Percentiles rank a stretch among this genome's conserved stretches.
Conservation (phyloP, 495 filamentous ascomycete genomes). For the Aspergillus sparsus region DNA sequence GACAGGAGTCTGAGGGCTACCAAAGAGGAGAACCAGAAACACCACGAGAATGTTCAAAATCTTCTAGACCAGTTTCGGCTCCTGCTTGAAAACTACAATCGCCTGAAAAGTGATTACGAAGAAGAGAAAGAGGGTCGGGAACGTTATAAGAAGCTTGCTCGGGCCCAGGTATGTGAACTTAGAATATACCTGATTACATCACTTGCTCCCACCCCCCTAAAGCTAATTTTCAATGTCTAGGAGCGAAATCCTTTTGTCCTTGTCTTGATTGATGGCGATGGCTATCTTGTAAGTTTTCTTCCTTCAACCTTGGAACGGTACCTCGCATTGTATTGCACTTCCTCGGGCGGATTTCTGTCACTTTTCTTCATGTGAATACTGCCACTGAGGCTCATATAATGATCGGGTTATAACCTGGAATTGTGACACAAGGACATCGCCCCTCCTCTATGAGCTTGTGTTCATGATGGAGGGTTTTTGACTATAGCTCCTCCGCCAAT, state of each 20-base stretch:
- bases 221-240: slow-evolving; percentile 23
- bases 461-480: too few relatives aligned
- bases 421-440: too few relatives aligned
- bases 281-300: slow-evolving; percentile 45
- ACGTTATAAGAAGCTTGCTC: slow-evolving; percentile 54
- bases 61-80: slow-evolving; percentile 41
- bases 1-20: slow-evolving; percentile 31
- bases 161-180: slow-evolving; percentile 42
- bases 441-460: too few relatives aligned
- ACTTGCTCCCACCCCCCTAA: neutral
- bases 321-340: neutral
- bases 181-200: neutral
- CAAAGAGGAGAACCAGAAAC: slow-evolving; percentile 33
- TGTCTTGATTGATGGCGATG: slow-evolving; percentile 63
- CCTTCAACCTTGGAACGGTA: neutral
- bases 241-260: slow-evolving; percentile 61
- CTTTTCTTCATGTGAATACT: too few relatives aligned
- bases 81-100: slow-evolving; percentile 52
- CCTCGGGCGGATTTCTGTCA: too few relatives aligned
- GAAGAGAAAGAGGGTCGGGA: slow-evolving; percentile 56
- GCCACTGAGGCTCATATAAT: too few relatives aligned
- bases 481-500: too few relatives aligned
- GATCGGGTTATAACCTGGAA: too few relatives aligned
- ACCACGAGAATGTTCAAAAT: slow-evolving; percentile 39
- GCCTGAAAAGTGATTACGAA: slow-evolving; percentile 58